A percentile compares a stretch with the other conserved stretches of the same genome.
Conservation (phyloP, 164 flowering plant genomes). For the Tinospora cordifolia region DNA sequence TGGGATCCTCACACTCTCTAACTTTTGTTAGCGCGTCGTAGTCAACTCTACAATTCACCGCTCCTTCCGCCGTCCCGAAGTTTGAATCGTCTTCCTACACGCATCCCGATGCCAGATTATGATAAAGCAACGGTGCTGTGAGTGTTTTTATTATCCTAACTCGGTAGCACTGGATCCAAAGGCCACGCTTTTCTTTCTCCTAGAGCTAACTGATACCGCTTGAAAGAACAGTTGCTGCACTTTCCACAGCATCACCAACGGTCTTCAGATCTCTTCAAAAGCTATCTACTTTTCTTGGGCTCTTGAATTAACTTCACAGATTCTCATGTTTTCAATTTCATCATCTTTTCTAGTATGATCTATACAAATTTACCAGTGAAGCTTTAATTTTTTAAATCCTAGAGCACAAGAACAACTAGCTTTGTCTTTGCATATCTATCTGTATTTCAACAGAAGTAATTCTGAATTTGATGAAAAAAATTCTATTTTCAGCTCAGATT, state of each 20-base stretch:
- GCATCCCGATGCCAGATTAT: not conserved
- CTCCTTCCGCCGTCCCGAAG: not conserved
- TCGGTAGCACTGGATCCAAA: not conserved
- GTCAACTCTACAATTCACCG: not conserved
- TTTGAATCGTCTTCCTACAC: not conserved
- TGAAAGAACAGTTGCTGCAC: not conserved
- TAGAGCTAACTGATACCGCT: not conserved
- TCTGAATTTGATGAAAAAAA: too few relatives aligned
- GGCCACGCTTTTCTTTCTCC: not conserved
- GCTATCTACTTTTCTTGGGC: not conserved
- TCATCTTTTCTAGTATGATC: too few relatives aligned
- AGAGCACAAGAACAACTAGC: too few relatives aligned
- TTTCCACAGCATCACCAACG: not conserved
- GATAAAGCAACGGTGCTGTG: not conserved
- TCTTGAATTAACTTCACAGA: not conserved
- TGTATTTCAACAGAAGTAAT: too few relatives aligned
- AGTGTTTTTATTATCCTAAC: not conserved
- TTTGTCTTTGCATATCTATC: too few relatives aligned
- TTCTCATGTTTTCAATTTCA: not conserved
- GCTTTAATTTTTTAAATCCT: too few relatives aligned
- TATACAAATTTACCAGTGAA: too few relatives aligned
- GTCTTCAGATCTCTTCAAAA: not conserved
- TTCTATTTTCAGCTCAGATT: not conserved
- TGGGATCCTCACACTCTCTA: not conserved
- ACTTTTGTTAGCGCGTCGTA: not conserved